phyloP scores from a whole-genome alignment of 2,329 filamentous ascomycete species.

The Calonectria ilicicola region DNA sequence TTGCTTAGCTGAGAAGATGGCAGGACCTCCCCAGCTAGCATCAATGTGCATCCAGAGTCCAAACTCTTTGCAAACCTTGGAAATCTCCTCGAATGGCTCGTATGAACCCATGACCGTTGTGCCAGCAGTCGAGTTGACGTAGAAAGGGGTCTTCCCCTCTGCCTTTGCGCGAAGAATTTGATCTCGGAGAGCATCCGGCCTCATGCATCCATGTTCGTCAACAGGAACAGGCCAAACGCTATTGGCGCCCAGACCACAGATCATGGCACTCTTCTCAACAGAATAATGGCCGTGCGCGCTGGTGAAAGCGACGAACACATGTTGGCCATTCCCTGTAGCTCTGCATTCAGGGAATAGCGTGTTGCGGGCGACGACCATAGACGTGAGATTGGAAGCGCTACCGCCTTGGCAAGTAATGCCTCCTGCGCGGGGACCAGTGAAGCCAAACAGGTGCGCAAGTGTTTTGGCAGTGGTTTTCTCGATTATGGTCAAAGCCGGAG shows the following conservation, averaged over 20 bases:
- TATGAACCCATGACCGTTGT: slow-evolving; percentile 94
- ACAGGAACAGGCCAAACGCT: slow-evolving; percentile 82
- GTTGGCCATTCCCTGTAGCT: slow-evolving; percentile 72
- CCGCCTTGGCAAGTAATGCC: slow-evolving; percentile 87
- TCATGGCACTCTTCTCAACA: slow-evolving; percentile 93
- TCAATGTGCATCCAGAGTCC: slow-evolving; percentile 94
- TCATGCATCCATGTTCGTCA: slow-evolving; percentile 79
- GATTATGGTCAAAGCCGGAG: slow-evolving; percentile 86
- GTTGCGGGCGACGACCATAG: slow-evolving; percentile 89
- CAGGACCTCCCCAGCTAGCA: slow-evolving; percentile 89
- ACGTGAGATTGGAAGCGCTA: slow-evolving; percentile 85
- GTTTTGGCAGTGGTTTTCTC: slow-evolving; percentile 84
- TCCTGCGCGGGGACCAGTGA: slow-evolving; percentile 76
- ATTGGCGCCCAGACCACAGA: slow-evolving; percentile 83
- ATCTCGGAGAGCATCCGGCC: slow-evolving; percentile 71
- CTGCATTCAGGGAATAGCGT: slow-evolving; percentile 85
- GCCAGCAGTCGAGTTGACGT: slow-evolving; percentile 95
- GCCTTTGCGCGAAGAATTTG: slow-evolving; percentile 71
- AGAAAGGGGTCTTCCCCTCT: slow-evolving; percentile 85
- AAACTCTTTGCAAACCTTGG: slow-evolving; percentile 76
- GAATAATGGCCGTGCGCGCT: slow-evolving; percentile 93
- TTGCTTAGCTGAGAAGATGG: slow-evolving; percentile 79
- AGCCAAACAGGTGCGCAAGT: slow-evolving; percentile 82
- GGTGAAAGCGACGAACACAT: slow-evolving; percentile 86
- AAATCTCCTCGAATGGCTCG: slow-evolving; percentile 81